Conservation (phyloP, 139 green algal species). For the Microglena sp. region DNA sequence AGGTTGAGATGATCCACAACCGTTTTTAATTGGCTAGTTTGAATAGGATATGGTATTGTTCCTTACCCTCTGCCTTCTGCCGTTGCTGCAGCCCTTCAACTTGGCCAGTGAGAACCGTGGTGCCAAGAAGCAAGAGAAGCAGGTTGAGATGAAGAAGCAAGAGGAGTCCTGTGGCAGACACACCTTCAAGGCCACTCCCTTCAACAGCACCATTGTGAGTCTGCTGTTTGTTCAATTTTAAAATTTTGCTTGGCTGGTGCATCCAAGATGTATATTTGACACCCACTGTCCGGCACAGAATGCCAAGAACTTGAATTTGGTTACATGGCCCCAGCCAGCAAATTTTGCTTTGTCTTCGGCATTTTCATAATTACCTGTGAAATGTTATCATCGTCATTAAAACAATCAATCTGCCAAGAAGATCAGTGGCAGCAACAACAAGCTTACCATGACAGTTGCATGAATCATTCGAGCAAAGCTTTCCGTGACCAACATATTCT, state of each 20-base stretch:
- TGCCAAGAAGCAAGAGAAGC: neutral
- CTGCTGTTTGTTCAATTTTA: neutral
- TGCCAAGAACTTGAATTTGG: neutral
- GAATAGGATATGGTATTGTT: neutral
- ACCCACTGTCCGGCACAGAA: neutral
- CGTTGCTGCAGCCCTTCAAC: slow-evolving; percentile 8
- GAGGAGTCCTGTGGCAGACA: neutral
- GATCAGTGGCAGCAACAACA: too few species aligned
- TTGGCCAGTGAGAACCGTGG: neutral
- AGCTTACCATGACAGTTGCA: too few species aligned
- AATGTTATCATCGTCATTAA: neutral
- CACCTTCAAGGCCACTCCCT: slow-evolving; percentile 1
- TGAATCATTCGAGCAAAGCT: too few species aligned
- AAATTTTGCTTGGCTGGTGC: neutral
- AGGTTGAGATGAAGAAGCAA: neutral
- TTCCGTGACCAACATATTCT: too few species aligned
- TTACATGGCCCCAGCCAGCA: neutral
- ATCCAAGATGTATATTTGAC: neutral
- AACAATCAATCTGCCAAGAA: too few species aligned
- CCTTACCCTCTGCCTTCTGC: neutral
- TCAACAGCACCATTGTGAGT: slow-evolving; percentile 7
- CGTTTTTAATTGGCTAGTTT: neutral
- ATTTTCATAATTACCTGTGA: neutral
- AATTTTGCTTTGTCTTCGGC: too few species aligned
- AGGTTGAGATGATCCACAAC: neutral